Base-by-base conservation (phyloP, 2,329 filamentous ascomycete genomes). In the Cryphonectria carpinicola region DNA sequence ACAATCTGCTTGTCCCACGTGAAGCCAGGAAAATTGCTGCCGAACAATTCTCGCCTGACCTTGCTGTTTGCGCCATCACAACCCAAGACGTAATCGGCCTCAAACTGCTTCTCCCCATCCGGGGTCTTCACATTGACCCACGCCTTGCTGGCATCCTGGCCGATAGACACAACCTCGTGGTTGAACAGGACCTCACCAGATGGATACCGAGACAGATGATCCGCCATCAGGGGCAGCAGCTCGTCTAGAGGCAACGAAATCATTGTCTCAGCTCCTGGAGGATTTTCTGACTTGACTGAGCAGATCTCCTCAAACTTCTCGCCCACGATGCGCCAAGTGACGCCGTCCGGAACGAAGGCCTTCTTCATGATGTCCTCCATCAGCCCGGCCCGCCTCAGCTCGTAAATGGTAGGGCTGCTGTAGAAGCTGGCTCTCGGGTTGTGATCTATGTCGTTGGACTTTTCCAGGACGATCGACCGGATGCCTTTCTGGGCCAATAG, bases 1-100 rank as follows among this genome's bases (percentile, higher is more conserved):
- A 87, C 78, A 67, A 87, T 84, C 71, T 86, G 84, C 68, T 82
- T 79, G 66, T 84, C 79, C 77, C 85, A 82, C 0, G 85, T 87
- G 75, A 84, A 82, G 1, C 85, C 82, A 0, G 84, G 84, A 73
- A 84, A 86, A 43, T 77, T 67, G 52, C 76, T 75, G 25, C 82
- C 82, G 75, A 83, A 82, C 14, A 84, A 72, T 56, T 77, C 76
- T n/a, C 79, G 78, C 32, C 84, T 78, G 4, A 85, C 76, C 72
- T 73, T 79, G 71, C 80, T 82, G 52, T 79, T 80, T 3, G 80
- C 82, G 8, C 84, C 84, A 75, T 86, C 84, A 72, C 83, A 84
- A 0, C 82, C 83, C 37, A 83, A 76, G 1, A 86, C 74, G 74
- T 85, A 86, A 74, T 84, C 81, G 22, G 79, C 83, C 52, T 72